Percentiles rank a stretch among this genome's conserved stretches.
These are phyloP conservation scores for Talaromyces stipitatus DNA, from an alignment of 495 filamentous ascomycete genomes.

Conservation along the genomic window DNA sequence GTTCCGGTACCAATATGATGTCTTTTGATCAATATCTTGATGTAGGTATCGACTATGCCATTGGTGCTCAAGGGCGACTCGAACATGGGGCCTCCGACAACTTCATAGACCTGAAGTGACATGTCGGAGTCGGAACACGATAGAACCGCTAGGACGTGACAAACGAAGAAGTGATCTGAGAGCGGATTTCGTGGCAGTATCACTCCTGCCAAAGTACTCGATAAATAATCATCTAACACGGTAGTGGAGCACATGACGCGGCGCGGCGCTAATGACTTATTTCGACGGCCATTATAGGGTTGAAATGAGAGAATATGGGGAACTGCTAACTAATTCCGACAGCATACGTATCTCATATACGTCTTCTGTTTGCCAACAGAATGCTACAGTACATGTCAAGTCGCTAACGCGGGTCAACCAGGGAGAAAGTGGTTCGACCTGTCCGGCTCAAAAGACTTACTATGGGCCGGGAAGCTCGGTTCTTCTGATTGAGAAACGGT, in stretches of 20 bases:
- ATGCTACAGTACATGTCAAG: neutral
- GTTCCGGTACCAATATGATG: neutral
- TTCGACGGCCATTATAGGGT: neutral
- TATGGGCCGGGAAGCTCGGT: neutral
- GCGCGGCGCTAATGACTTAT: neutral
- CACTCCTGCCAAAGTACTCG: neutral
- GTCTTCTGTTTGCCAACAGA: neutral
- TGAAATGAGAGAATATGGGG: neutral
- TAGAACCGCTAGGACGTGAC: neutral
- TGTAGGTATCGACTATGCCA: neutral
- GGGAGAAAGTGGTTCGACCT: neutral
- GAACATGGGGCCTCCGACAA: too few species aligned
- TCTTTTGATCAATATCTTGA: neutral
- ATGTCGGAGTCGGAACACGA: neutral
- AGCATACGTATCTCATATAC: neutral
- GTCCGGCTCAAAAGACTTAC: neutral
- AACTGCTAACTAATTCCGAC: neutral
- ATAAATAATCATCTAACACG: neutral
- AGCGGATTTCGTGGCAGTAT: neutral
- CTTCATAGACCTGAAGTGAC: neutral
- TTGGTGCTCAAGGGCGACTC: neutral
- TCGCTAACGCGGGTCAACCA: neutral
- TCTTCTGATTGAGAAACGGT: neutral
- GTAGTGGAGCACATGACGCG: neutral
- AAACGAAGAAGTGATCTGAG: neutral